A percentile compares a stretch with the other conserved stretches of the same genome.
Evolutionary conservation across 2,329 filamentous ascomycete species (phyloP).

Genomic region (Aspergillus persii): DNA sequence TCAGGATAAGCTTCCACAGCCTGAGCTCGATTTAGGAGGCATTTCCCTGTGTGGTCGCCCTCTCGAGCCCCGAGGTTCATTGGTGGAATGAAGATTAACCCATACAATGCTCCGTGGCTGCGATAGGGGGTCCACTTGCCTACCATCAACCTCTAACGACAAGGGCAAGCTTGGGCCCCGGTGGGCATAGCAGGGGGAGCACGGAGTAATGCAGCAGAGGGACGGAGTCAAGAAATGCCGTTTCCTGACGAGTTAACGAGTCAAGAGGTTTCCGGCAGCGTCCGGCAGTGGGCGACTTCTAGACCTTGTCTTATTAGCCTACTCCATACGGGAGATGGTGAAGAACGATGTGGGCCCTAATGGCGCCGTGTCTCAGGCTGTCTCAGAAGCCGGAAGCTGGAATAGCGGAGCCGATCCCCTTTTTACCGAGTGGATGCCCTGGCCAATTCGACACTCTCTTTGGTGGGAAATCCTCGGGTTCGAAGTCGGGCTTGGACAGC

Average conservation of each 20-base stretch:
- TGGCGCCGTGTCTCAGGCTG: background rate
- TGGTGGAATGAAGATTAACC: background rate
- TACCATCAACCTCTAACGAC: background rate
- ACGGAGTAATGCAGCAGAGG: background rate
- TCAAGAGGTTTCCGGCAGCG: background rate
- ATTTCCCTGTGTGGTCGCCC: background rate
- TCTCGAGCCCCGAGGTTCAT: background rate
- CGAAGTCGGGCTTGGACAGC: background rate
- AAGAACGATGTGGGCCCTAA: background rate
- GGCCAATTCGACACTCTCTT: background rate
- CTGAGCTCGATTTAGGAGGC: background rate
- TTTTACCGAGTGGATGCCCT: background rate
- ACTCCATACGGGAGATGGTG: no score
- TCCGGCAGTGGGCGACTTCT: background rate
- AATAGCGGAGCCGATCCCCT: background rate
- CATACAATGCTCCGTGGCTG: background rate
- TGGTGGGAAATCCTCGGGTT: slow-evolving; percentile 1
- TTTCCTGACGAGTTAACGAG: background rate
- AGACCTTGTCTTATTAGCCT: no score
- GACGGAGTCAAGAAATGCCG: background rate
- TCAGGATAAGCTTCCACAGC: background rate
- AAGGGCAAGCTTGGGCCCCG: background rate
- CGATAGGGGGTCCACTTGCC: background rate
- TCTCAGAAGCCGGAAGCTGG: background rate
- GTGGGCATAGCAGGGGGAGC: background rate